Percentiles rank a stretch among this genome's conserved stretches.
These are phyloP conservation scores for Tolypocladium tundrense DNA, from an alignment of 2,329 filamentous ascomycete genomes.

Conservation along the genomic window DNA sequence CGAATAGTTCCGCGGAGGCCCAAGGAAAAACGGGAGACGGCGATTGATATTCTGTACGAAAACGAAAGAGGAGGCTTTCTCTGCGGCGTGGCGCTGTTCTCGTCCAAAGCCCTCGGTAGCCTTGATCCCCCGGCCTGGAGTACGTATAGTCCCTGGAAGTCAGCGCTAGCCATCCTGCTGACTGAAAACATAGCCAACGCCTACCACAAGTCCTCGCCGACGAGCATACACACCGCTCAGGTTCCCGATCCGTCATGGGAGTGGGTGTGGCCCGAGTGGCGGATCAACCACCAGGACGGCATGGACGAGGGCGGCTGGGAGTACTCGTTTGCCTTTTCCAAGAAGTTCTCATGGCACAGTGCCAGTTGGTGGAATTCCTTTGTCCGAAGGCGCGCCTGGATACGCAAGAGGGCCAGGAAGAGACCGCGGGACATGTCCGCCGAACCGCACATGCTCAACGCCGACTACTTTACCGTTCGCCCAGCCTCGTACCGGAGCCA, in stretches of 20 bases:
- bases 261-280: constrained; percentile 67
- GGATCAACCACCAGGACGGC: constrained; percentile 60
- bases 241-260: constrained; percentile 92
- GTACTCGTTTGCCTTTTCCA: constrained; percentile 81
- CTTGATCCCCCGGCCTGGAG: constrained; percentile 81
- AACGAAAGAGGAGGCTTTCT: constrained; percentile 88
- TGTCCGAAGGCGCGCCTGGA: constrained; percentile 83
- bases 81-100: constrained; percentile 86
- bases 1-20: constrained; percentile 23
- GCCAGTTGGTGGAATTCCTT: constrained; percentile 92
- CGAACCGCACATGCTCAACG: constrained; percentile 57
- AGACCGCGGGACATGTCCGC: constrained; percentile 29
- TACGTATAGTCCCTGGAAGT: constrained; percentile 12
- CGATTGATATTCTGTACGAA: constrained; percentile 85
- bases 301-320: constrained; percentile 87
- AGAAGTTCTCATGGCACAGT: constrained; percentile 73
- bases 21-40: constrained; percentile 36
- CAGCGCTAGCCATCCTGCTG: constrained; percentile 2
- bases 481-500: constrained; percentile 32
- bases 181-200: constrained; percentile 41
- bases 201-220: constrained; percentile 49
- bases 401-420: constrained; percentile 64
- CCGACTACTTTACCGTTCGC: constrained; percentile 72
- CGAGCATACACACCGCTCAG: constrained; percentile 72
- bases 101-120: constrained; percentile 70